Conservation (phyloP, 352 stramenopile species). For the Chloridella minuta region DNA sequence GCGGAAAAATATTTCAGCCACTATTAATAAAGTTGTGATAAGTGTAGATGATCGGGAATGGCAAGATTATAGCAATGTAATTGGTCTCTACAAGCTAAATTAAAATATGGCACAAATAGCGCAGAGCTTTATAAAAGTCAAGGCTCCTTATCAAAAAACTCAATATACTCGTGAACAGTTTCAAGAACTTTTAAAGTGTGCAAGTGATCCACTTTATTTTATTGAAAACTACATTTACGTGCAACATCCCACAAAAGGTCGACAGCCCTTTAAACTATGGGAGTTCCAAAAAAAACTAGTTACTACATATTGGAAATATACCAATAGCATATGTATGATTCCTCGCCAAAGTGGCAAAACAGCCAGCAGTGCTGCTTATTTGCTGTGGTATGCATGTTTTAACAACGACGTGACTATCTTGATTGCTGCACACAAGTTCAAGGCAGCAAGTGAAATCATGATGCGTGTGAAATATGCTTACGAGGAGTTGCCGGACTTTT, state of each 20-base stretch:
- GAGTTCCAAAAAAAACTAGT: not conserved
- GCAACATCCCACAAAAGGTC: not conserved
- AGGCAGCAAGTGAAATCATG: not conserved
- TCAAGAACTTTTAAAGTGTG: not conserved
- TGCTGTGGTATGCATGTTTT: not conserved
- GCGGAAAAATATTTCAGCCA: no score
- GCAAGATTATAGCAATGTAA: no score
- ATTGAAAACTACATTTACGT: not conserved
- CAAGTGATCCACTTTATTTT: constrained; percentile 11
- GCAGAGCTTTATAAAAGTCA: no score
- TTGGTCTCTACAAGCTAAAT: no score
- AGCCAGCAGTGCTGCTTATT: not conserved
- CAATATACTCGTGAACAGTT: constrained; percentile 3
- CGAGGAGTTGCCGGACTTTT: not conserved
- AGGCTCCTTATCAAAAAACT: no score
- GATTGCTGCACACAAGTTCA: not conserved
- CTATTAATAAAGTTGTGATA: no score
- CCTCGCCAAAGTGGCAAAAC: not conserved
- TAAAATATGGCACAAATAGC: no score
- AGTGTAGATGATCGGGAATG: no score
- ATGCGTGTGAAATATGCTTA: not conserved
- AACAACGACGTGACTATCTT: not conserved
- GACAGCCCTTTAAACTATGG: not conserved
- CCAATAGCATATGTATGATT: not conserved
- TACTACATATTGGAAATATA: not conserved